Percentiles rank a stretch among this genome's conserved stretches.
Conservation (phyloP, 768 basidiomycete genomes). For the Mycena venus region DNA sequence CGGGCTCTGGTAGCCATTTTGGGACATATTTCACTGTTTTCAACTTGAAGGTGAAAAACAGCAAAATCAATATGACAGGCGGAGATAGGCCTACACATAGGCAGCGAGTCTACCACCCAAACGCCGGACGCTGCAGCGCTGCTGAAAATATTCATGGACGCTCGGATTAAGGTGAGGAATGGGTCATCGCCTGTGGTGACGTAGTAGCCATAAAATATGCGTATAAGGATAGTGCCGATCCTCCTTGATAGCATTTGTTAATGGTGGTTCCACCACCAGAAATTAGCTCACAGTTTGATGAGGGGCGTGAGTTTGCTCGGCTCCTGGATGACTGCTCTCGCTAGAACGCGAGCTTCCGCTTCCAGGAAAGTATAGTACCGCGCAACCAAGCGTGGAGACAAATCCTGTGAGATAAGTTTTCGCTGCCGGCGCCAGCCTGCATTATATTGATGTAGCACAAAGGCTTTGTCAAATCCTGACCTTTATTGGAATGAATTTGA, state of each 20-base stretch:
- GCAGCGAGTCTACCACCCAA: slow-evolving; percentile 1
- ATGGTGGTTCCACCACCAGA: too few species aligned
- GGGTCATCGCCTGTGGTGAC: not conserved
- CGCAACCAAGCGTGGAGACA: not conserved
- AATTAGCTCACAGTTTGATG: not conserved
- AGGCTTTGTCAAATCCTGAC: not conserved
- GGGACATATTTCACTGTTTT: slow-evolving; percentile 9
- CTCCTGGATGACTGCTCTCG: not conserved
- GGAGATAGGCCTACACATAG: not conserved
- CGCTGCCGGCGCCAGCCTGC: slow-evolving; percentile 1
- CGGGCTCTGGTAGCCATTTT: slow-evolving; percentile 6
- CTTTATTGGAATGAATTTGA: not conserved
- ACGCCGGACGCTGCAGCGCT: not conserved
- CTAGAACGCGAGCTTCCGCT: not conserved
- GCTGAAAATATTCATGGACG: slow-evolving; percentile 4
- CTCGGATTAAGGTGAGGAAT: not conserved
- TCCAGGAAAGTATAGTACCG: slow-evolving; percentile 1
- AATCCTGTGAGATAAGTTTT: not conserved
- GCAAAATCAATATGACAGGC: too few species aligned
- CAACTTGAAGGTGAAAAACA: not conserved
- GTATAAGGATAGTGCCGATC: slow-evolving; percentile 5
- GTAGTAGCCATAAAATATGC: slow-evolving; percentile 15
- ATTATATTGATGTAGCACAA: not conserved
- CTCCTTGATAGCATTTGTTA: too few species aligned
- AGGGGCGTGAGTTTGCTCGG: not conserved